Evolutionary conservation across 345 rosid genomes (phyloP), one percentile per base, ranked within the genome.

Genomic region (Corchorus capsularis): DNA sequence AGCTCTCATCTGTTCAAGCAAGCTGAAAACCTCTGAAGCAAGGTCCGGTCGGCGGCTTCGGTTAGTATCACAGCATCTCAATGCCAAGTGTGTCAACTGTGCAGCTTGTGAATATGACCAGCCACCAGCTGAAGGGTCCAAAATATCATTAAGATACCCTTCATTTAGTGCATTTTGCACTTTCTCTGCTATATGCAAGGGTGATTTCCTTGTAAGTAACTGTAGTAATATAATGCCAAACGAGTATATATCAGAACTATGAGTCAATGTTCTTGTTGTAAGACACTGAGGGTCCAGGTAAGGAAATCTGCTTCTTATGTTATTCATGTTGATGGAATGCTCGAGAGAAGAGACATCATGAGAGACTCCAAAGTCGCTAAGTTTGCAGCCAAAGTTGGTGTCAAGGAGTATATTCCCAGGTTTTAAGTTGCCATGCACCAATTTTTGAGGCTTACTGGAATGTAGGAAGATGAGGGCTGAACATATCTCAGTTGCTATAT

Each of bases 321-420:
- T 37, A 41, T 56, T 64, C 27, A 9, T 35, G 49, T 41, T 32
- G 13, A 37, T 43, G 19, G 64, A 75, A n/a, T 53, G 65, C 37
- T 12, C 45, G 0, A 37, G 39, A 56, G 10, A 8, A 57, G 60
- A 27, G 15, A 19, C 46, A 1, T 17, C 45, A 41, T 7, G 77
- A 62, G 63, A 46, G 77, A 66, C 32, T n/a, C 81, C 79, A 37
- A 77, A 79, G 56, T 75, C 77, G 35, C 77, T 64, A 19, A 80
- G 77, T 63, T 80, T 83, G 77, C 86, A 57, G 6, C 57, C 72
- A 22, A 73, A 80, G 62, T 78, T 77, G 20, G 72, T 70, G 75
- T 80, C 86, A 73, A 83, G 86, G 5, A 77, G 79, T 20, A 83
- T 74, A 59, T 76, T 79, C 17, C 59, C 75, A 7, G 85, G 78